phyloP scores from a whole-genome alignment of 225 moss, liverwort and hornwort genomes.

The Marchantia polymorpha region DNA sequence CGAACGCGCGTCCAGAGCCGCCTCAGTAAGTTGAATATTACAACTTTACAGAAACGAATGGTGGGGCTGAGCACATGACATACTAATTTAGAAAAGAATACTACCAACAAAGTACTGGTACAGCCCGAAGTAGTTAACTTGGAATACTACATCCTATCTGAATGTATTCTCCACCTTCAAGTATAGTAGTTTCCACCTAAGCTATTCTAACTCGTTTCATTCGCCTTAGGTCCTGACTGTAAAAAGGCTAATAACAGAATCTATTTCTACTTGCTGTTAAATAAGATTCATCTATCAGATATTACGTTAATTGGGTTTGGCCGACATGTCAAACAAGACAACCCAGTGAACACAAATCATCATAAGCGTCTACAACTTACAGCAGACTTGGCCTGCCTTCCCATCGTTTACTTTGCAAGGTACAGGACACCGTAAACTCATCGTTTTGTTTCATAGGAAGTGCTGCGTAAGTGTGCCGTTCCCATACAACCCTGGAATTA shows the following conservation, averaged over 20 bases:
- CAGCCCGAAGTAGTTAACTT: background rate
- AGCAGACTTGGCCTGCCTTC: conserved; percentile 1
- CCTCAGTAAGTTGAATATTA: too few species aligned
- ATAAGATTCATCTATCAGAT: conserved; percentile 5
- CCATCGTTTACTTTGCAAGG: conserved; percentile 2
- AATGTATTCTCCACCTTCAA: background rate
- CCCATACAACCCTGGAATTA: conserved; percentile 21
- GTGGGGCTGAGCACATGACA: too few species aligned
- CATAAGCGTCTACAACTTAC: background rate
- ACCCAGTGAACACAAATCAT: background rate
- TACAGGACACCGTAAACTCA: conserved; percentile 8
- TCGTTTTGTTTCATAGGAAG: conserved; percentile 7
- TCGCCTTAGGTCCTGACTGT: background rate
- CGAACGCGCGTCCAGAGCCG: too few species aligned
- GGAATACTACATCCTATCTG: background rate
- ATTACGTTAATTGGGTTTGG: background rate
- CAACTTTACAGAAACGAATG: too few species aligned
- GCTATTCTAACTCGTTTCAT: background rate
- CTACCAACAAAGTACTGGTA: too few species aligned
- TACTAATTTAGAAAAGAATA: too few species aligned
- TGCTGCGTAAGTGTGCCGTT: conserved; percentile 16
- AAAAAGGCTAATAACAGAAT: background rate
- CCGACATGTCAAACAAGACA: background rate
- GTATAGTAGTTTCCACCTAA: background rate
- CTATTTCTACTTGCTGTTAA: background rate